phyloP scores from a whole-genome alignment of 2,329 filamentous ascomycete species.

The Pezicula rhizophila region DNA sequence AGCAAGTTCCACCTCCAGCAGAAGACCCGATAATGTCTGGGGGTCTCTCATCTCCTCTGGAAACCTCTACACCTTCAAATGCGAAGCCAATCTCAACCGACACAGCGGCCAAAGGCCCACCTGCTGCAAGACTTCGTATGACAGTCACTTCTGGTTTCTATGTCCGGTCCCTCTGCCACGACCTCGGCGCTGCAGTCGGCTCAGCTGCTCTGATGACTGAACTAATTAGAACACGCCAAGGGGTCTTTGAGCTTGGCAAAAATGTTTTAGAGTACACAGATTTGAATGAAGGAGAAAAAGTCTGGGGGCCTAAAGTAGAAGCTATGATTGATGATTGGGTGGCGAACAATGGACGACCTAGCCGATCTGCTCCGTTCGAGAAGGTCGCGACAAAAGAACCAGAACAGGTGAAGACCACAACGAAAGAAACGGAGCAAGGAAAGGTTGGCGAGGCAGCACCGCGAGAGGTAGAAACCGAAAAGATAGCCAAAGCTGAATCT shows the following conservation, averaged over 20 bases:
- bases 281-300: conserved; percentile 66
- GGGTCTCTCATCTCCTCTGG: conserved; percentile 14
- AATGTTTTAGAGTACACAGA: conserved; percentile 78
- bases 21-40: conserved; percentile 26
- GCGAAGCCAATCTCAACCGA: conserved; percentile 5
- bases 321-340: conserved; percentile 39
- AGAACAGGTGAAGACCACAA: too few relatives aligned
- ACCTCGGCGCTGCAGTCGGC: conserved; percentile 75
- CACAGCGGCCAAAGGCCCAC: conserved; percentile 47
- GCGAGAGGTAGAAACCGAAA: too few relatives aligned
- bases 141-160: conserved; percentile 96
- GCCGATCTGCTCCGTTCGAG: too few relatives aligned
- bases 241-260: conserved; percentile 66
- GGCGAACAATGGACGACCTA: too few relatives aligned
- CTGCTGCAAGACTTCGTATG: conserved; percentile 79
- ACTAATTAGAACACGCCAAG: conserved; percentile 75
- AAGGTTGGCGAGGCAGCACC: too few relatives aligned
- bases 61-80: conserved; percentile 5
- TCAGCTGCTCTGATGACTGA: conserved; percentile 84
- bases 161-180: conserved; percentile 87
- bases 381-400: too few relatives aligned
- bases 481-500: too few relatives aligned
- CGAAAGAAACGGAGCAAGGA: too few relatives aligned
- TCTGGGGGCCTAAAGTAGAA: conserved; percentile 74
- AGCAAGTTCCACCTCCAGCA: conserved; percentile 1